Evolutionary conservation across 1,284 basidiomycete genomes (phyloP).

Genomic region (Ceratobasidium theobromae): DNA sequence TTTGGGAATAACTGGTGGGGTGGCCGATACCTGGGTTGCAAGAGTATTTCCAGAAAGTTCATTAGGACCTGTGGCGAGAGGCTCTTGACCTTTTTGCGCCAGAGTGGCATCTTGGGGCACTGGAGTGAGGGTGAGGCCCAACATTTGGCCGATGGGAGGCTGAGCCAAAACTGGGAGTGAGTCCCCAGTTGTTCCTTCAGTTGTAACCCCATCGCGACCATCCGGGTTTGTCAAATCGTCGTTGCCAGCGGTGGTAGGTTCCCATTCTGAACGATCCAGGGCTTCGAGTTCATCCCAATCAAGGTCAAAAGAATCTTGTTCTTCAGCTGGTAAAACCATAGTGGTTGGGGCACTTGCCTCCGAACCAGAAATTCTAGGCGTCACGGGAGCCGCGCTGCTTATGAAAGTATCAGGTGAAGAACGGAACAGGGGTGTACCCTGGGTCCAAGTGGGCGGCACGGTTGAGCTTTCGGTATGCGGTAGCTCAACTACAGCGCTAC

Average conservation of each 20-base stretch:
- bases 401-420: too few species aligned
- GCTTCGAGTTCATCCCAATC: conserved; percentile 26
- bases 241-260: not conserved
- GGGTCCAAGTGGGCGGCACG: too few species aligned
- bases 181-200: not conserved
- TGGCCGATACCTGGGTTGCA: not conserved
- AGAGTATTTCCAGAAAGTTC: not conserved
- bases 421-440: too few species aligned
- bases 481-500: too few species aligned
- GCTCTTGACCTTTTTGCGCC: too few species aligned
- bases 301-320: not conserved
- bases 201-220: not conserved
- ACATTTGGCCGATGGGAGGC: too few species aligned
- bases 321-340: not conserved
- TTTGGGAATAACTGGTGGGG: not conserved
- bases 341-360: not conserved
- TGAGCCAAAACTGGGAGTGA: too few species aligned
- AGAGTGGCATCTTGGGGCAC: too few species aligned
- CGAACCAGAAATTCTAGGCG: not conserved
- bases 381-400: too few species aligned
- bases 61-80: too few species aligned
- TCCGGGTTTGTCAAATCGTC: not conserved
- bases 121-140: too few species aligned
- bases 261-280: conserved; percentile 28
- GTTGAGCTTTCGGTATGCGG: too few species aligned